Evolutionary conservation across 2,329 filamentous ascomycete genomes (phyloP).

Genomic region (Colletotrichum godetiae): DNA sequence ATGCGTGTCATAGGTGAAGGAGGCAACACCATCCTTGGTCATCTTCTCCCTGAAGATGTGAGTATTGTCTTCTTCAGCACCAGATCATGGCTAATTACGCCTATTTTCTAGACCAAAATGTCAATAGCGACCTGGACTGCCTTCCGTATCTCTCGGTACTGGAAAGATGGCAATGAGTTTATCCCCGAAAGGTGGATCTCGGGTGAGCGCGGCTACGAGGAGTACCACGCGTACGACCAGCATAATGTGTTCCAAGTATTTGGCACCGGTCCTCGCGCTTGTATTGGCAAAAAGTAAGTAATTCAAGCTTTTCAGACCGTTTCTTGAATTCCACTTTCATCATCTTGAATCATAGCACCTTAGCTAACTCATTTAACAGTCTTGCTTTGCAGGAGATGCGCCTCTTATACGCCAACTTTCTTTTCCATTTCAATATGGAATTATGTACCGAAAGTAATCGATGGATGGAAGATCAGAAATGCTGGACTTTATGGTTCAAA

Average conservation of each 20-base stretch:
- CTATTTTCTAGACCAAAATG: constrained; percentile 34
- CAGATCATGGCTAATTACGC: not conserved
- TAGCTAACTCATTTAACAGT: constrained; percentile 22
- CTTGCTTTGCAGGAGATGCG: constrained; percentile 62
- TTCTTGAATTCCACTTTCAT: too few relatives aligned
- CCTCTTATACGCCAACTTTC: constrained; percentile 54
- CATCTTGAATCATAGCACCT: too few relatives aligned
- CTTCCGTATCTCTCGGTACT: constrained; percentile 43
- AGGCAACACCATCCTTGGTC: constrained; percentile 45
- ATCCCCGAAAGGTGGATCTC: constrained; percentile 54
- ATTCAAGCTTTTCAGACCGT: too few relatives aligned
- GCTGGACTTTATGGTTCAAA: constrained; percentile 10
- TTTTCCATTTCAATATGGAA: constrained; percentile 58
- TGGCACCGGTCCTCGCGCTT: constrained; percentile 42
- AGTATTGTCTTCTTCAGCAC: not conserved
- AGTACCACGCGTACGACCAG: constrained; percentile 35
- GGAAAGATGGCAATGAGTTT: constrained; percentile 55
- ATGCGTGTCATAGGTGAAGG: constrained; percentile 43
- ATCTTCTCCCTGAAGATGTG: constrained; percentile 46
- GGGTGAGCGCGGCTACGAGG: constrained; percentile 35
- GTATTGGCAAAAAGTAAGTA: constrained; percentile 46
- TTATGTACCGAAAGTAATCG: constrained; percentile 45
- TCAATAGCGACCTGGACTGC: constrained; percentile 50
- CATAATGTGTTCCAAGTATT: constrained; percentile 42
- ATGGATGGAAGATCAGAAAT: constrained; percentile 45